Evolutionary conservation across 2,329 filamentous ascomycete species (phyloP).

Genomic region (Monosporascus sp.): DNA sequence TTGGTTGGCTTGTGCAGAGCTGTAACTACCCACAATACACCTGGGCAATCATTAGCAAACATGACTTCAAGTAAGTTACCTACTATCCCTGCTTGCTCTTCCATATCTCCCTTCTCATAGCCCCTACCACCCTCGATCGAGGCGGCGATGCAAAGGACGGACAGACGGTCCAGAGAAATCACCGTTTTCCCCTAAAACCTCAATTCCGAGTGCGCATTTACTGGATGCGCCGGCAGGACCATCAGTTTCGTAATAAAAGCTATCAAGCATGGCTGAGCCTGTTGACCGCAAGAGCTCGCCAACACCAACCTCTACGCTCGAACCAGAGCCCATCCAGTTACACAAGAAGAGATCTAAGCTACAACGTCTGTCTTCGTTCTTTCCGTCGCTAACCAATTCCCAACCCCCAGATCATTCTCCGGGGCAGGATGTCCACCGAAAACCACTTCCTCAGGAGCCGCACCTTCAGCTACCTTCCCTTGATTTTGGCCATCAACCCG

Average conservation of each 20-base stretch:
- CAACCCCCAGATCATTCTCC: slow-evolving; percentile 16
- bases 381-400: slow-evolving; percentile 24
- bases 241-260: neutral
- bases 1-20: neutral
- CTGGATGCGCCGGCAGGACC: too few relatives aligned
- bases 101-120: slow-evolving; percentile 3
- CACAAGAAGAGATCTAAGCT: slow-evolving; percentile 12
- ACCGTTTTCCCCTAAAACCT: too few relatives aligned
- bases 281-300: neutral
- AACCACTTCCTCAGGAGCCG: slow-evolving; percentile 19
- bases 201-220: too few relatives aligned
- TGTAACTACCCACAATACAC: neutral
- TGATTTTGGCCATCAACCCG: slow-evolving; percentile 7
- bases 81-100: neutral
- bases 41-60: neutral
- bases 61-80: slow-evolving; percentile 14
- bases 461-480: slow-evolving; percentile 7
- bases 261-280: neutral
- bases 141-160: slow-evolving; percentile 2
- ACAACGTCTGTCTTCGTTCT: slow-evolving; percentile 24
- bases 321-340: slow-evolving; percentile 8
- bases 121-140: slow-evolving; percentile 2
- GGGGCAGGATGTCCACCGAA: slow-evolving; percentile 15
- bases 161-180: neutral
- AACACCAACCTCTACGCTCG: slow-evolving; percentile 4